Evolutionary conservation across 2,329 filamentous ascomycete genomes (phyloP), one percentile per base, ranked within the genome.

Genomic region (Thielaviopsis populi): DNA sequence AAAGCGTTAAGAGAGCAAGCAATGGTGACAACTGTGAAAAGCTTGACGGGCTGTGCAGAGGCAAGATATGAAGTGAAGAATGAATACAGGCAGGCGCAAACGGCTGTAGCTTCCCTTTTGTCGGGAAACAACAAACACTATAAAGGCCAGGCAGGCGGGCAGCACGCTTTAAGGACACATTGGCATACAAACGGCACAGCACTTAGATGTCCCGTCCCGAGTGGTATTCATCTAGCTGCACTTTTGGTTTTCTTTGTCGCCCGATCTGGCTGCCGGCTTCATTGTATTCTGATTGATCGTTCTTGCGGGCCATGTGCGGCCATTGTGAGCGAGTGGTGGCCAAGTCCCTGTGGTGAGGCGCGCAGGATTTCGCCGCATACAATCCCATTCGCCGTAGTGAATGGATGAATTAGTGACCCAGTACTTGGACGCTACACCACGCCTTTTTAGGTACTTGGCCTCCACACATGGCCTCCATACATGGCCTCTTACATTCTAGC

Each of bases 51-150:
- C 17, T 30, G 27, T 19, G 22, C 41, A 11, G 15, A 37, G 13
- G 56, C 24, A 19, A 30, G 33, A 46, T 19, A 19, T n/a, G 15
- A 61, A 61, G n/a, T n/a, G n/a, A n/a, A n/a, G n/a, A n/a, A n/a
- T n/a, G 59, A 61, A 50, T 43, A 3, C n/a, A 30, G 17, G 59
- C 48, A 61, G 59, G 46, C 27, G 33, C 58, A 61, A 48, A 61
- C 27, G 27, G 46, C 11, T 43, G 59, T 30, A 61, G 59, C 19
- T 46, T 61, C 17, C 59, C 59, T 46, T 61, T 43, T 60, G n/a
- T 46, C 58, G 27, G 11, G 24, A 50, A 27, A 24, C 46, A n/a
- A n/a, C 46, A 27, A 17, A 15, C 46, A 56, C 33, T 37, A 37
- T 37, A 37, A 37, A 8, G 33, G 7, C 33, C 7, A 37, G 33